Evolutionary conservation across 768 basidiomycete species (phyloP).

Genomic region (Coprinellus aureogranulatus): DNA sequence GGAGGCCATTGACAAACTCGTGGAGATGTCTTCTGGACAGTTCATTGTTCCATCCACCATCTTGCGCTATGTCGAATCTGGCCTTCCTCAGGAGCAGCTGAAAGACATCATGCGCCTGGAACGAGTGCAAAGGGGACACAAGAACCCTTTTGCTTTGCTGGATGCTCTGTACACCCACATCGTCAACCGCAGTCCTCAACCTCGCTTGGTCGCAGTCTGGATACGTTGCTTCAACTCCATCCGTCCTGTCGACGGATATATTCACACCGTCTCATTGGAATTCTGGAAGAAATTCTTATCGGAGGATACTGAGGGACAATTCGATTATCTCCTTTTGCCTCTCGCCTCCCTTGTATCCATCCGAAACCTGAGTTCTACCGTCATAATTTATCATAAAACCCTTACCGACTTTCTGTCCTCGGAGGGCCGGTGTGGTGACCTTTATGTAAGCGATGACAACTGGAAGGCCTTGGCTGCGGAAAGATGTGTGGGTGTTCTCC

Average conservation of each 20-base stretch:
- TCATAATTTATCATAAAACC: not conserved
- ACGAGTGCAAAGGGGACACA: not conserved
- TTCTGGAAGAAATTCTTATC: not conserved
- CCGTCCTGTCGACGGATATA: not conserved
- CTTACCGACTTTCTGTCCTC: not conserved
- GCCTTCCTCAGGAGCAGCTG: constrained; percentile 11
- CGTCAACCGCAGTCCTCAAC: not conserved
- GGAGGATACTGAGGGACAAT: not conserved
- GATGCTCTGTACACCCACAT: constrained; percentile 3
- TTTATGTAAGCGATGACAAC: too few species aligned
- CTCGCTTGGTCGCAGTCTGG: not conserved
- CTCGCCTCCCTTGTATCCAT: not conserved
- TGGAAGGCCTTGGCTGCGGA: too few species aligned
- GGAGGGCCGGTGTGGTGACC: too few species aligned
- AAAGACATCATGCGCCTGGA: not conserved
- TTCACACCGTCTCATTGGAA: too few species aligned
- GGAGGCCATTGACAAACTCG: not conserved
- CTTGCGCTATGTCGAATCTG: constrained; percentile 6
- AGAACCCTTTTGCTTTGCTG: not conserved
- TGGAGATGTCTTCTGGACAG: constrained; percentile 11
- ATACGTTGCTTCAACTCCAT: not conserved
- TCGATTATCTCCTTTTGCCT: not conserved
- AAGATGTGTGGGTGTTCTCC: too few species aligned
- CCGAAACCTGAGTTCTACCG: not conserved
- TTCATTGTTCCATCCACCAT: constrained; percentile 16